These are phyloP conservation scores for Kewa caespitosa DNA, from an alignment of 179 eudicot genomes.

Conservation along the genomic window DNA sequence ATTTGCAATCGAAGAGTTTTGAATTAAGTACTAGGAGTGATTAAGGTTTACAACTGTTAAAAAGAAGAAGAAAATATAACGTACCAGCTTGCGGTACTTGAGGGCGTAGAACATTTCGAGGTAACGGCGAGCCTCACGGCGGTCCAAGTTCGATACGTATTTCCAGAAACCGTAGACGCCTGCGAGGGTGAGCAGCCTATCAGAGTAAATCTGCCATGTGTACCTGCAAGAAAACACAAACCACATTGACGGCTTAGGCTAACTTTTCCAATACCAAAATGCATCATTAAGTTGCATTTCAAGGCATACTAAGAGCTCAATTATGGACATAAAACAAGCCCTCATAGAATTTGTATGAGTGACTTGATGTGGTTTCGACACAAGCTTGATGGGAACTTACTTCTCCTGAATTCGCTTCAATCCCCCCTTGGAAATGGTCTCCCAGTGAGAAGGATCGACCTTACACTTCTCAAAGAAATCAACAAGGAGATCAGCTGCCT, in stretches of 20 bases:
- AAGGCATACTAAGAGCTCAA: no score
- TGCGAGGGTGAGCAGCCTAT: conserved; percentile 57
- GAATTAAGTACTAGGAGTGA: neutral
- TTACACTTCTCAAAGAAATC: conserved; percentile 69
- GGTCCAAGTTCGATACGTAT: conserved; percentile 65
- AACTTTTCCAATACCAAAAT: neutral
- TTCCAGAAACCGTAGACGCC: conserved; percentile 79
- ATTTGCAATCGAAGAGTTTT: neutral
- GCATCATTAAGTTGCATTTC: no score
- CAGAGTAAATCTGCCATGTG: conserved; percentile 67
- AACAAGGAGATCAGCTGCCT: conserved; percentile 53
- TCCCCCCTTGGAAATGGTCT: conserved; percentile 50
- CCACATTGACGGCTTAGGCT: neutral
- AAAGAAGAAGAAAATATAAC: no score
- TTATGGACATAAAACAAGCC: no score
- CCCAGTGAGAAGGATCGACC: conserved; percentile 59
- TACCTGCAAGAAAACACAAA: conserved; percentile 35
- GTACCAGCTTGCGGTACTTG: conserved; percentile 58
- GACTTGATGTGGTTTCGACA: no score
- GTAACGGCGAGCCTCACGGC: conserved; percentile 64
- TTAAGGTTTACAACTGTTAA: neutral
- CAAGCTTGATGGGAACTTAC: no score
- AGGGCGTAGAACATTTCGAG: conserved; percentile 68
- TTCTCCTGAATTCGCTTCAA: conserved; percentile 37
- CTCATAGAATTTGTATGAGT: no score